Percentiles rank a stretch among this genome's conserved stretches.
These are phyloP conservation scores for Lactarius quietus DNA, from an alignment of 768 basidiomycete species.

Conservation along the genomic window DNA sequence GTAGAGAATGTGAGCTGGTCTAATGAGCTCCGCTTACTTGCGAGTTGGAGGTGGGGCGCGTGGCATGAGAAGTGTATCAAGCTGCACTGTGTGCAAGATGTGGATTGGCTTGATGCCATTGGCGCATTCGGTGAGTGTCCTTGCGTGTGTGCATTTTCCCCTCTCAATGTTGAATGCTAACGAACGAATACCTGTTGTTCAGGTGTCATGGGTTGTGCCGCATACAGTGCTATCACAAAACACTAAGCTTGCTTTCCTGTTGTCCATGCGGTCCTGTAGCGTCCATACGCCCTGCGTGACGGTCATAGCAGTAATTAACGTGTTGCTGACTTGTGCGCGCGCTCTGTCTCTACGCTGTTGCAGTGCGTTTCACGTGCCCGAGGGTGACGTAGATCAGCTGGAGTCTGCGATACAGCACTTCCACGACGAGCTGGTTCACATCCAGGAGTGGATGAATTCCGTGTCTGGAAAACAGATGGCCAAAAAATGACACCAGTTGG, in stretches of 20 bases:
- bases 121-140: slow-evolving; percentile 43
- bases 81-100: slow-evolving; percentile 65
- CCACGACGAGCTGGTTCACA: slow-evolving; percentile 77
- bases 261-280: background rate
- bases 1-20: slow-evolving; percentile 84
- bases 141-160: background rate
- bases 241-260: slow-evolving; percentile 27
- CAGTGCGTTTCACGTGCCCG: slow-evolving; percentile 45
- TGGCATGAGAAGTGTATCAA: slow-evolving; percentile 75
- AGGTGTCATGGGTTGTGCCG: slow-evolving; percentile 48
- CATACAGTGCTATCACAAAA: slow-evolving; percentile 41
- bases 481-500: slow-evolving; percentile 65
- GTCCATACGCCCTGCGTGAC: too few relatives aligned
- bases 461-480: slow-evolving; percentile 64
- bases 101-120: slow-evolving; percentile 51
- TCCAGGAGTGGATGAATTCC: slow-evolving; percentile 75
- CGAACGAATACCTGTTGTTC: background rate
- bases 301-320: too few relatives aligned
- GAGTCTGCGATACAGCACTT: slow-evolving; percentile 76
- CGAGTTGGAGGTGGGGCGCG: slow-evolving; percentile 49
- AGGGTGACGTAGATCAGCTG: slow-evolving; percentile 42
- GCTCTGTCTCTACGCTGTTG: too few relatives aligned
- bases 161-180: background rate
- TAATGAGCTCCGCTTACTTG: slow-evolving; percentile 68
- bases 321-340: background rate